Evolutionary conservation across 805 yeast species (phyloP), one percentile per base, ranked within the genome.

Genomic region (Millerozyma miso): DNA sequence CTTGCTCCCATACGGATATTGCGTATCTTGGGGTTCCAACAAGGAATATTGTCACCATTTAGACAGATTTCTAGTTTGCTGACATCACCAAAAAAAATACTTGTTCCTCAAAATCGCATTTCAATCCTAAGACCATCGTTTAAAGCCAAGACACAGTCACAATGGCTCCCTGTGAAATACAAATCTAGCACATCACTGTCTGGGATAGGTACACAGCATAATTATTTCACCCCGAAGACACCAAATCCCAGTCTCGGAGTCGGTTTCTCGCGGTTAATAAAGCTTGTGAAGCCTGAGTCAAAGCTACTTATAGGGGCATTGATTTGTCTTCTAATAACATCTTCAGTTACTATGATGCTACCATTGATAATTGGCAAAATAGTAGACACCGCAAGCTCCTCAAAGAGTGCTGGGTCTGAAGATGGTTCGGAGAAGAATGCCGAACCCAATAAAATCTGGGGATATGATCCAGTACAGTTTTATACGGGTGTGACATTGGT

Each of bases 311-410:
- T 55, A 1, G 60, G 74, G 16, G 97, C 97, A 0, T 65, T 90
- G 33, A 50, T 73, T 0, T 74, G 87, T 43, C 71, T 91, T 26
- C 63, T 81, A 4, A 56, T 83, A 4, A 80, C 96, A 0, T 85
- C 96, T 1, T 78, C 88, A 1, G 84, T 88, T 4, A 76, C 89
- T 19, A 84, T 91, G 87, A 64, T 83, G 10, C 70, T 91, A 35
- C 98, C 98, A 5, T 68, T 83, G 36, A 73, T 88, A 18, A 85
- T 91, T 43, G 98, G 98, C 26, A 85, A 85, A 54, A 81, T 90
- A 38, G 75, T 91, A 16, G 98, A 90, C 60, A 76, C 82, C 2
- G 81, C 85, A 3, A 75, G 66, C 40, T 65, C 62, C 2, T 46
- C 49, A 3, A 23, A 52, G 63, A 6, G 7, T n/a, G 13, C 73